A percentile compares a stretch with the other conserved stretches of the same genome.
These are phyloP conservation scores for Chytriomyces sp. DNA, from an alignment of 192 early-diverging fungal species.

Conservation along the genomic window DNA sequence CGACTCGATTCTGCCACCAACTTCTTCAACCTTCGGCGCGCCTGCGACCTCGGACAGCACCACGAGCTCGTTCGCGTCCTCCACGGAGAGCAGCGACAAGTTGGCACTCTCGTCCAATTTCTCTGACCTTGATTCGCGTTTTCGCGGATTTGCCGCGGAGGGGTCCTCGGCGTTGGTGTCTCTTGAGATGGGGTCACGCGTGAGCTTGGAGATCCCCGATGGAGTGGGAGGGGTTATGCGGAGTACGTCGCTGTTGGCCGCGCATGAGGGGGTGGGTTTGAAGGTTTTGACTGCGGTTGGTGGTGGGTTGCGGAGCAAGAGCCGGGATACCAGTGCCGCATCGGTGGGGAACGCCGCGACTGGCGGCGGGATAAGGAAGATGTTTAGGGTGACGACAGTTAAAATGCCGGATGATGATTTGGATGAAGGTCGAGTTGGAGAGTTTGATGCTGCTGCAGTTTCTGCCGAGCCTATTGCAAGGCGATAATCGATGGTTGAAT, in stretches of 20 bases:
- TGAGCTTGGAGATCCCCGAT: background rate
- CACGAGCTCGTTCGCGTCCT: too few relatives aligned
- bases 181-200: background rate
- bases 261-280: background rate
- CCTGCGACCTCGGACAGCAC: background rate
- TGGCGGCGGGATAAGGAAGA: background rate
- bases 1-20: background rate
- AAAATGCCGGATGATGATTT: background rate
- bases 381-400: background rate
- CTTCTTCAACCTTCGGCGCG: background rate
- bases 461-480: too few relatives aligned
- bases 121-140: too few relatives aligned
- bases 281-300: background rate
- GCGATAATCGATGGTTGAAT: too few relatives aligned
- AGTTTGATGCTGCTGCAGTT: too few relatives aligned
- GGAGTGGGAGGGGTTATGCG: background rate
- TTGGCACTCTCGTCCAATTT: too few relatives aligned
- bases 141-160: too few relatives aligned
- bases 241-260: background rate
- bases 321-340: background rate
- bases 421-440: background rate
- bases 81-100: background rate
- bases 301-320: background rate
- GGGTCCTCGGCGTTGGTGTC: background rate
- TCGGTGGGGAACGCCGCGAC: background rate